phyloP scores from a whole-genome alignment of 176 grass and related monocot species.

The Triticum aestivum region IWGSC_CS_RefSeq_v2.1 NC_057799.1:35054712-35055211 shows the following conservation, averaged over 20 bases:
- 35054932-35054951: not conserved
- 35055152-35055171: slow-evolving; percentile 78
- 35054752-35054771: not conserved
- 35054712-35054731: too few species aligned
- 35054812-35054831: not conserved
- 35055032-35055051: slow-evolving; percentile 71
- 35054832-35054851: not conserved
- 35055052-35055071: slow-evolving; percentile 88
- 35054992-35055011: not conserved
- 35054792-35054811: not conserved
- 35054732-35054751: not conserved
- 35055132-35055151: not conserved
- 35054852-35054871: not conserved
- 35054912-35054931: not conserved
- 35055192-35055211: slow-evolving; percentile 91
- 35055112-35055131: not conserved
- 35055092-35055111: not conserved
- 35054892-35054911: not conserved
- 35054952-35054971: not conserved
- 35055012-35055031: slow-evolving; percentile 78
- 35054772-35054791: not conserved
- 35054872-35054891: not conserved
- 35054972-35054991: slow-evolving; percentile 6
- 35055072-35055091: slow-evolving; percentile 42
- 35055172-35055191: slow-evolving; percentile 87